Evolutionary conservation across 202 grass and related monocot species (phyloP).

Genomic region (Bolboschoenoplectus hybrid): DNA sequence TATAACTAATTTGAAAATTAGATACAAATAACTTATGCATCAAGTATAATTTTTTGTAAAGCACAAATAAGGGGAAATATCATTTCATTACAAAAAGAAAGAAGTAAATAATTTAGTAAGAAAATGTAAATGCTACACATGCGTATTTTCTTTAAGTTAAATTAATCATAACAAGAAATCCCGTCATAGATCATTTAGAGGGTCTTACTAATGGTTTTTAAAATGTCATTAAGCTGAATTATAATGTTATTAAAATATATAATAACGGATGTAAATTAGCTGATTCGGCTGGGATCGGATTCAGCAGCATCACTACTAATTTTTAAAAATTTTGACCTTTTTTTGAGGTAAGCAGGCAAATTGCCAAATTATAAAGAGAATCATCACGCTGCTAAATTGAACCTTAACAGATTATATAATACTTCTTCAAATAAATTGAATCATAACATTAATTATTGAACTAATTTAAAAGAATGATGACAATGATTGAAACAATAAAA

Average conservation of each 20-base stretch:
- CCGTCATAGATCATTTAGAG: not conserved
- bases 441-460: not conserved
- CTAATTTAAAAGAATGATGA: not conserved
- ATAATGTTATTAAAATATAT: not conserved
- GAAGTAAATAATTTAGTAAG: not conserved
- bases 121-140: not conserved
- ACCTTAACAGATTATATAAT: not conserved
- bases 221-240: not conserved
- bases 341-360: too few species aligned
- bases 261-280: not conserved
- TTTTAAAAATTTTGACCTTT: not conserved
- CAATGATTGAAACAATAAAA: not conserved
- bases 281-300: not conserved
- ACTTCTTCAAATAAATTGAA: not conserved
- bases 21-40: too few species aligned
- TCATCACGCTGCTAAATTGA: not conserved
- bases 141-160: too few species aligned
- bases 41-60: too few species aligned
- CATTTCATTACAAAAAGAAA: too few species aligned
- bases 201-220: not conserved
- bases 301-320: not conserved
- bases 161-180: not conserved
- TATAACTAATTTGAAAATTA: too few species aligned
- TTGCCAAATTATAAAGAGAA: too few species aligned
- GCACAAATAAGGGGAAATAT: too few species aligned